Evolutionary conservation across 2,329 filamentous ascomycete genomes (phyloP).

Genomic region (Fusarium pseudoanthophilum): DNA sequence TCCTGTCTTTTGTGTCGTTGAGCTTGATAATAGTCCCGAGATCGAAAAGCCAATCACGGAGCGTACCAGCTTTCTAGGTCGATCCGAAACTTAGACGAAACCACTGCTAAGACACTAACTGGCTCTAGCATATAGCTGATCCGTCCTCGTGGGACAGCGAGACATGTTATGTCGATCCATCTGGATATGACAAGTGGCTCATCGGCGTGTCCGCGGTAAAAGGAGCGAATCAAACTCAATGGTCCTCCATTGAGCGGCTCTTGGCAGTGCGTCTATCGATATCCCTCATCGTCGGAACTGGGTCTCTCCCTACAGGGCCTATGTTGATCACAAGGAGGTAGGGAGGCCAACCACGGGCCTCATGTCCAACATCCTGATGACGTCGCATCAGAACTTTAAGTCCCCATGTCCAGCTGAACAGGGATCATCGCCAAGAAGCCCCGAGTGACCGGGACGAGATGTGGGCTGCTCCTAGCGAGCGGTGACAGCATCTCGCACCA

Average conservation of each 20-base stretch:
- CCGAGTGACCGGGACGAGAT: constrained; percentile 14
- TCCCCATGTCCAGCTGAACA: constrained; percentile 38
- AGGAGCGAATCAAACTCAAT: constrained; percentile 8
- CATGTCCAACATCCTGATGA: constrained; percentile 8
- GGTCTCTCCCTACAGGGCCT: constrained; percentile 12
- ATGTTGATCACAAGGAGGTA: constrained; percentile 2
- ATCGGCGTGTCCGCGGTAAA: constrained; percentile 35
- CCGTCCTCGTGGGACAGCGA: constrained; percentile 17
- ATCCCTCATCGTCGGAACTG: neutral
- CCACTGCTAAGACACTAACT: constrained; percentile 11
- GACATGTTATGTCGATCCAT: constrained; percentile 25
- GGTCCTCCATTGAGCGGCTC: constrained; percentile 1
- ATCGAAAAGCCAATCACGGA: constrained; percentile 14
- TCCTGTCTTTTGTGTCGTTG: constrained; percentile 14
- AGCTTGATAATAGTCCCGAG: neutral
- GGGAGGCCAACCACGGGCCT: constrained; percentile 27
- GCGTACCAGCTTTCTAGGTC: neutral
- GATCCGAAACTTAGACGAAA: constrained; percentile 27
- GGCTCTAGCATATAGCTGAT: constrained; percentile 11
- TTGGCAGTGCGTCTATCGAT: constrained; percentile 12
- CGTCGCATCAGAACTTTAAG: constrained; percentile 30
- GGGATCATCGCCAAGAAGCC: constrained; percentile 28
- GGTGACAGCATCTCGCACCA: constrained; percentile 3
- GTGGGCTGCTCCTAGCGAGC: constrained; percentile 5
- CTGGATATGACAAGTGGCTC: constrained; percentile 3